Evolutionary conservation across 1,139 yeast species (phyloP).

Genomic region (Lodderomyces theae): DNA sequence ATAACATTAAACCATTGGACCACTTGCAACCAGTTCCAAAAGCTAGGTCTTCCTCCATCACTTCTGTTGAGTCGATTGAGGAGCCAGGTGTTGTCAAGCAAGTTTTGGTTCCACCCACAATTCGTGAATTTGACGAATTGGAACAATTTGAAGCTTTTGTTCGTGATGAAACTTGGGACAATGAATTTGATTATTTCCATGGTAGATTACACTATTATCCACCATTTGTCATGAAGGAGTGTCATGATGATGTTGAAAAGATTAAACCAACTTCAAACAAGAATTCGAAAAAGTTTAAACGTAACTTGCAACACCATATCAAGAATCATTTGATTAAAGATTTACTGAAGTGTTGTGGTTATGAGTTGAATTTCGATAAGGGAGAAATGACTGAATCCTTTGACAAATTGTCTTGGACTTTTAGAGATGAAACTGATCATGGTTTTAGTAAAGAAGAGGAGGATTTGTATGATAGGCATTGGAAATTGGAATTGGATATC

Average conservation of each 20-base stretch:
- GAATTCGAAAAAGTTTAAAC: conserved; percentile 66
- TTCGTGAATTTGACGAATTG: conserved; percentile 59
- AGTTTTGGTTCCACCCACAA: conserved; percentile 40
- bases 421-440: conserved; percentile 50
- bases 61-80: conserved; percentile 34
- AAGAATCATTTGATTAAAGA: conserved; percentile 69
- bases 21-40: conserved; percentile 44
- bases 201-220: conserved; percentile 68
- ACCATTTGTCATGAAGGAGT: conserved; percentile 65
- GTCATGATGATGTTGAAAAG: conserved; percentile 69
- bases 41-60: conserved; percentile 28
- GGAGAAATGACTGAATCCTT: conserved; percentile 49
- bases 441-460: conserved; percentile 51
- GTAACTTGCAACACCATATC: conserved; percentile 74
- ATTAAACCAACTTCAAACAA: conserved; percentile 72
- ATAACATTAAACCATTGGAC: conserved; percentile 37
- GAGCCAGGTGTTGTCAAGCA: conserved; percentile 26
- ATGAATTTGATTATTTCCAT: conserved; percentile 66
- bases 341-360: conserved; percentile 60
- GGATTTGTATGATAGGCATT: conserved; percentile 47
- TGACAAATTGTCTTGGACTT: conserved; percentile 49
- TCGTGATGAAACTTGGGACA: conserved; percentile 73
- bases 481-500: conserved; percentile 56
- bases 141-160: conserved; percentile 61
- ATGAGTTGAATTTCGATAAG: conserved; percentile 52